Base-by-base conservation (phyloP, 768 basidiomycete species). In the Boletus subparvulus region DNA sequence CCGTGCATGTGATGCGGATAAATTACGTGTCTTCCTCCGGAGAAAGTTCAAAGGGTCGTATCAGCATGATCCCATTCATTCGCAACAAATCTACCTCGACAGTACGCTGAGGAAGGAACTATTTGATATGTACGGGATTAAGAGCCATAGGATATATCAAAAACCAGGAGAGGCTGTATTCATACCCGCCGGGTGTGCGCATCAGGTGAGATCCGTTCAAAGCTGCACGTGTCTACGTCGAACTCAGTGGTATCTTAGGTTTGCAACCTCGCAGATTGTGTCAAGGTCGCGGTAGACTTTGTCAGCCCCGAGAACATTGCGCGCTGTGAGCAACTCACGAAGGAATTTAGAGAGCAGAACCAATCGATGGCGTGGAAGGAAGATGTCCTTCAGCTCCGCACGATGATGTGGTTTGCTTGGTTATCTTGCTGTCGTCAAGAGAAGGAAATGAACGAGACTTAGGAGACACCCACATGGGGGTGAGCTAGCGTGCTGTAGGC, bases 371-470 rank as follows among this genome's bases (percentile, higher is more conserved):
- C 82, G 42, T 98, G 95, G 95, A 94, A 95, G 72, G 89, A 93
- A 69, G 95, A 98, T 67, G 90, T 96, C 6, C 77, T 98, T 64
- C 92, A 95, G 74, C 78, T 97, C 59, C 80, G 88, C 55, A 90
- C 87, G 55, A 94, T 94, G 85, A 88, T 97, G 84, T 94, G 93
- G 89, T 95, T 90, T 65, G 88, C 90, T 35, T 94, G 92, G 92
- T 74, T 90, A 63, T 87, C 87, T 47, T 88, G 88, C 58, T 69
- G 70, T 52, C 77, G 76, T 46, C 78, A 80, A 61, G 80, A 81
- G 59, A 76, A 69, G 56, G 71, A 76, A 56, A 73, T 73, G 70
- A 72, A 63, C 42, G 71, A 73, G 59, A 69, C 60, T 10, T 61
- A 65, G 53, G 35, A 41, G 24, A n/a, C 24, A 24, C 37, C 21